Percentiles rank a stretch among this genome's conserved stretches.
Evolutionary conservation across 1,284 basidiomycete genomes (phyloP).

Genomic region (Ganoderma resinaceum): DNA sequence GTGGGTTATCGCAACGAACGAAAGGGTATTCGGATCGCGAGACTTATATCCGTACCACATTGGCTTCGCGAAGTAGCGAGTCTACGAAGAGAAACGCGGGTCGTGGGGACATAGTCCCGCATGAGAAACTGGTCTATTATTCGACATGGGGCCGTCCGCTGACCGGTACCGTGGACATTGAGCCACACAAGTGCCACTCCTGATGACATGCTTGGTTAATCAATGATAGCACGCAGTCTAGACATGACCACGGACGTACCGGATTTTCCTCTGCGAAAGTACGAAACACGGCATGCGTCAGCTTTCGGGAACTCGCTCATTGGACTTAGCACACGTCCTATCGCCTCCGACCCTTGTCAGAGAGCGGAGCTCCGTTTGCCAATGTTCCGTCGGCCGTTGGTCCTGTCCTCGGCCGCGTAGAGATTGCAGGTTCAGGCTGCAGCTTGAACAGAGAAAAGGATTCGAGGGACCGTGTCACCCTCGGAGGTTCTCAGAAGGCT

Average conservation of each 20-base stretch:
- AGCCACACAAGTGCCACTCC: background rate
- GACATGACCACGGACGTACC: background rate
- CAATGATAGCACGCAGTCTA: background rate
- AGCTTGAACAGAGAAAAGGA: background rate
- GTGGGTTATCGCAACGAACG: background rate
- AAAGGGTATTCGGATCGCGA: background rate
- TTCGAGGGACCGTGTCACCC: background rate
- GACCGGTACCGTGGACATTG: background rate
- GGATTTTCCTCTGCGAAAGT: background rate
- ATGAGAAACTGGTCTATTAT: background rate
- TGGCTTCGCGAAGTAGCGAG: background rate
- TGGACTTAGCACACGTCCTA: background rate
- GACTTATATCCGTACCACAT: background rate
- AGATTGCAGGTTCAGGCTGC: background rate
- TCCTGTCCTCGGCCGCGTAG: background rate
- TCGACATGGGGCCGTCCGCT: background rate
- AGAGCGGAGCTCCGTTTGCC: background rate
- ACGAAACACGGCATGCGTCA: background rate
- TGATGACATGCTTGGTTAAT: background rate
- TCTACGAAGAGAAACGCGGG: background rate
- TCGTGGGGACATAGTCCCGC: conserved; percentile 1
- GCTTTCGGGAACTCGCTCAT: background rate
- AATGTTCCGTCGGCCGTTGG: background rate
- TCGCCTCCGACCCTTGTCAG: background rate
- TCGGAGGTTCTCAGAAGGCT: too few relatives aligned